Base-by-base conservation (phyloP, 495 filamentous ascomycete genomes). In the Neurospora sp. region DNA sequence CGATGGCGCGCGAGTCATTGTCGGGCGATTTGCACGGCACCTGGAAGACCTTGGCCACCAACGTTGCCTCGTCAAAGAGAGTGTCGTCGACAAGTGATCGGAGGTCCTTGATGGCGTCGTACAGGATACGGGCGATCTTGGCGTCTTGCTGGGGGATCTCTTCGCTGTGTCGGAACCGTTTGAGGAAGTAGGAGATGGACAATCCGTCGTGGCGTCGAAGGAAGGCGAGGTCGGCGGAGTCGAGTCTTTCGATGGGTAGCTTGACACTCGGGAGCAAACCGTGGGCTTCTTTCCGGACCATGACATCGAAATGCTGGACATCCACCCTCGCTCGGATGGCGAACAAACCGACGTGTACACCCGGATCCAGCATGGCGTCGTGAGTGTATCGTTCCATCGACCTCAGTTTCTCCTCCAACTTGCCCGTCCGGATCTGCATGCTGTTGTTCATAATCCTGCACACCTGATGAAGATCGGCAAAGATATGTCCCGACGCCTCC, bases 291-390 rank as follows among this genome's bases (percentile, higher is more conserved):
- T 86, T 89, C 22, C 88, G 87, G 37, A 92, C 91, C 41, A 96
- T 83, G 59, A 97, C 83, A 73, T 96, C 92, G 75, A 93, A 94
- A 27, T 89, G 89, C 74, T 87, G 86, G 20, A 81, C 82, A 59
- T 87, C 87, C 6, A 91, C 81, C 8, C 88, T 85, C 3, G 92
- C 88, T 35, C 91, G 88, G 72, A 95, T 84, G 7, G 90, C 88
- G 74, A 95, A 97, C 53, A 91, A 87, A 48, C 89, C 90, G 0
- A 97, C 76, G 76, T 95, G 91, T 16, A 94, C 91, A 1, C 92
- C 93, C 31, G 91, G 83, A 4, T 87, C 83, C 39, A 91, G 83
- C 69, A 87, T 84, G 16, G 81, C 81, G 39, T 85, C 82, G 3
- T 83, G 80, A 5, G 86, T 86, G 76, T 90, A 91, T 9, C 84